A percentile compares a stretch with the other conserved stretches of the same genome.
phyloP scores from a whole-genome alignment of 352 stramenopile species.

The Stramenopiles sp. region DNA sequence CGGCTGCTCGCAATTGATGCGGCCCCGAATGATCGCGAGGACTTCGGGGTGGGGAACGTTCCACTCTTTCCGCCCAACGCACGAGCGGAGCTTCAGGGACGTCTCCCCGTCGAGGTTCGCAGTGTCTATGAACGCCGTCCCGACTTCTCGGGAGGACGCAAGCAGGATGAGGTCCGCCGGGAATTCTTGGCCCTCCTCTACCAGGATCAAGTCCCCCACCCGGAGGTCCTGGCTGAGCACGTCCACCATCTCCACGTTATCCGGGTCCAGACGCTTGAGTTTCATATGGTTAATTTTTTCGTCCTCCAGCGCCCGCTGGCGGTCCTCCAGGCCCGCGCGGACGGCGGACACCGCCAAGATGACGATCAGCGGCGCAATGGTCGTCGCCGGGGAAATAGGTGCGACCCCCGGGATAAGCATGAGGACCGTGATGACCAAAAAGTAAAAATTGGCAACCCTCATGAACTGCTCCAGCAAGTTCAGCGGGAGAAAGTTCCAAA shows the following conservation, averaged over 20 bases:
- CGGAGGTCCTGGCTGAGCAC: slow-evolving; percentile 55
- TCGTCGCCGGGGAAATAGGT: slow-evolving; percentile 60
- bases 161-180: slow-evolving; percentile 73
- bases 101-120: slow-evolving; percentile 54
- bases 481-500: slow-evolving; percentile 79
- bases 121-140: slow-evolving; percentile 49
- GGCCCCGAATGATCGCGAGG: slow-evolving; percentile 29
- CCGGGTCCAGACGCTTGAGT: slow-evolving; percentile 37
- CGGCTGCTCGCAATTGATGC: slow-evolving; percentile 46
- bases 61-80: slow-evolving; percentile 42
- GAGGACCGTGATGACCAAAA: slow-evolving; percentile 76
- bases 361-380: slow-evolving; percentile 57
- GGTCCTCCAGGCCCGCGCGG: slow-evolving; percentile 58
- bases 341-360: slow-evolving; percentile 66
- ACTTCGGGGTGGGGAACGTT: slow-evolving; percentile 47
- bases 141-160: slow-evolving; percentile 43
- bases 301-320: slow-evolving; percentile 43
- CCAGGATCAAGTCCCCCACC: slow-evolving; percentile 58
- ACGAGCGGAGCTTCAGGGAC: slow-evolving; percentile 48
- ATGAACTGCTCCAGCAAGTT: slow-evolving; percentile 84
- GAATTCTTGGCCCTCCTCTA: slow-evolving; percentile 60
- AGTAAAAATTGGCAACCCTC: slow-evolving; percentile 86
- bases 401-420: slow-evolving; percentile 67
- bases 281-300: slow-evolving; percentile 46
- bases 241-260: slow-evolving; percentile 40